Base-by-base conservation (phyloP, 345 rosid species). In the Firmiana major region DNA sequence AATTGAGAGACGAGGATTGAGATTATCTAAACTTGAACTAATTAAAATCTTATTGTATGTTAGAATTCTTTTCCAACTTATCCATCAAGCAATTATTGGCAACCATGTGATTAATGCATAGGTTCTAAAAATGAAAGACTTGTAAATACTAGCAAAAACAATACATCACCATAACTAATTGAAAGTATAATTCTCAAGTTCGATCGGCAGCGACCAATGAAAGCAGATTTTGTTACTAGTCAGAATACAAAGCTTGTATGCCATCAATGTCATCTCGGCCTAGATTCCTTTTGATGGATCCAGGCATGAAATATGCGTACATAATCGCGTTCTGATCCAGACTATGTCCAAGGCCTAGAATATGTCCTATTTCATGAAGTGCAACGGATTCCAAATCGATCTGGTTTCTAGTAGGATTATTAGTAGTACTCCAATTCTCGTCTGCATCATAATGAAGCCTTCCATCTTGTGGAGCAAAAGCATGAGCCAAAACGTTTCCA, bases 251-350 rank as follows among this genome's bases (percentile, higher is more conserved):
- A 34, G 83, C 66, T 5, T 0, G 77, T 40, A 84, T 84, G 7
- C 80, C 83, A 3, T 77, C 24, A 34, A 79, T 78, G 63, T 85
- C 85, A 70, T 82, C 88, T 16, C 57, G 68, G 4, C 43, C 26
- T 5, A 85, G 75, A 10, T 78, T 24, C 51, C 87, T 80, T 12
- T 78, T 82, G 21, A 45, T 4, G 3, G 12, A 13, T 43, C 84
- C 81, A 3, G 40, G 22, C 5, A 2, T n/a, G 12, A 73, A 21
- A 2, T 8, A 2, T 31, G 84, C 9, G 48, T 28, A 78, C 88
- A 85, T 85, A 3, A 81, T 66, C 0, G 88, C 83, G 4, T 22
- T 6, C 16, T 58, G 74, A 28, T 51, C 75, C 7, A 0, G 6
- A 54, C 34, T 31, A 31, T 31, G 34, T 31, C 34, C 34, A 31